Evolutionary conservation across 768 basidiomycete species (phyloP), one percentile per base, ranked within the genome.

Genomic region (Pilatotrama ljubarskyi): DNA sequence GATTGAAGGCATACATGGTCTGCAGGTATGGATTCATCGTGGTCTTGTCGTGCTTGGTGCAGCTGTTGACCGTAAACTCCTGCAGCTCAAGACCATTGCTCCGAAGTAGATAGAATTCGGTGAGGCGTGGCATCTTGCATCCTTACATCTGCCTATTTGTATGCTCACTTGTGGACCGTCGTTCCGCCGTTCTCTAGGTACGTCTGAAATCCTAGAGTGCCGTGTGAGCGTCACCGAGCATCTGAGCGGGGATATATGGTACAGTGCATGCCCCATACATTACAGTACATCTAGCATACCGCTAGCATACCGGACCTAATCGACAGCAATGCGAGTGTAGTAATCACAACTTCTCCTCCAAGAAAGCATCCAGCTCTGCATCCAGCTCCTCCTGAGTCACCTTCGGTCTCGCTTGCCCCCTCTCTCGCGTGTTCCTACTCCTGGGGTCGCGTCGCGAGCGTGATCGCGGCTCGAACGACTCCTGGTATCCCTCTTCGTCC

Each of bases 1-100:
- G 71, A 93, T 99, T 48, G 83, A 85, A 68, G 86, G 82, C 13
- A 95, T 98, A 52, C 97, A 99, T 71, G 97, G 97, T 4, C 75
- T 99, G 25, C 95, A 98, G 81, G 96, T 93, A 61, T 2, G 18
- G 36, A 1, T 3, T 8, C 14, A 35, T 48, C 4, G 10, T 4
- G 1, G 25, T 9, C 22, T 6, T n/a, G n/a, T n/a, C n/a, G n/a
- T n/a, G n/a, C n/a, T 10, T 8, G 17, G 36, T 52, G 26, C 55
- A 13, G 51, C 20, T 15, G 9, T 32, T 40, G 25, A 29, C 53
- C 13, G 14, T 14, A 6, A 4, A 9, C 38, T 20, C 2, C 40
- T 9, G 4, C 20, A 70, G 69, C 64, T 70, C 13, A 66, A 65
- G 36, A 70, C 69, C 6, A 60, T 67, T 3, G 53, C 40, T 1